Evolutionary conservation across 2,329 filamentous ascomycete species (phyloP), one percentile per base, ranked within the genome.

Genomic region (Claviceps spartinae): DNA sequence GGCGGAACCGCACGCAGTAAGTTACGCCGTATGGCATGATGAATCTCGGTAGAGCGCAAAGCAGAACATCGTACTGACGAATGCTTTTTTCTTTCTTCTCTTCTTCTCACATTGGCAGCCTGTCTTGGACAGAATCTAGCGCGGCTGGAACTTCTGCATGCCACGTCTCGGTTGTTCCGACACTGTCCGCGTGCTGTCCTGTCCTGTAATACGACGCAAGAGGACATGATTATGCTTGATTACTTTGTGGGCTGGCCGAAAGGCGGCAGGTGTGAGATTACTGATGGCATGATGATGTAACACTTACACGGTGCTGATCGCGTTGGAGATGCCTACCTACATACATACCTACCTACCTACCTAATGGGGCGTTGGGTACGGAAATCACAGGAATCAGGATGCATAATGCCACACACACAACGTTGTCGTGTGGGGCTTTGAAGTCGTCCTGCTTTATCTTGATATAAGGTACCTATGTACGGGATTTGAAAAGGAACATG

Each of bases 41-140:
- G 0, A 9, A 30, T 30, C 24, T 26, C 24, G 5, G 26, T 30
- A 30, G 26, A 30, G 26, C 8, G 26, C 8, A 4, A 30, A 30
- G 9, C 26, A 9, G 9, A 41, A 41, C 7, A 16, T n/a, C 16
- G 18, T 7, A n/a, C 38, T 41, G 14, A 41, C 38, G 16, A 41
- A 11, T 14, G 11, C 18, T 2, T 22, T 13, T 43, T 22, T 5
- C 0, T 45, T 18, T 20, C 16, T 3, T 46, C 14, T n/a, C 14
- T 34, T 38, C 11, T 20, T 22, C 14, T 5, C 2, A 30, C 8
- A 30, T n/a, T n/a, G 20, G 2, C 20, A 49, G 47, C 47, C 2
- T 49, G 47, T 42, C 47, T 42, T 1, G 47, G 47, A n/a, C 47
- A 49, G 22, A 49, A 49, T n/a, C 30, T 49, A 13, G 48, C 48